These are phyloP conservation scores for Noccaea bulbosa DNA, from an alignment of 345 rosid species.

Conservation along the genomic window DNA sequence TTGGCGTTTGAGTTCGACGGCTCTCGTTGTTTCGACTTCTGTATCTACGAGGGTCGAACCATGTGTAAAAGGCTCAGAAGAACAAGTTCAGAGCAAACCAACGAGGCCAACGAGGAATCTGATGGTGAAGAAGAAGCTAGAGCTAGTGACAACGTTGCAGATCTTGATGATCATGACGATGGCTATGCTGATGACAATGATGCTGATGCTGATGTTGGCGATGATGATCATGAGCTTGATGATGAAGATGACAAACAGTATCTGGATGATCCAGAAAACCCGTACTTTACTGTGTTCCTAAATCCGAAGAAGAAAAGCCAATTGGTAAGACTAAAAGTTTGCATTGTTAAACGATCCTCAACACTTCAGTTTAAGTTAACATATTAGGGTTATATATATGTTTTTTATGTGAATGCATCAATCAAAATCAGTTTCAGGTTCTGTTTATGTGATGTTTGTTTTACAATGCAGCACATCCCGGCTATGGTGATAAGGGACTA, in stretches of 20 bases:
- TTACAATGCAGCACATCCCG: constrained; percentile 32
- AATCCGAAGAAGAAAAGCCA: constrained; percentile 36
- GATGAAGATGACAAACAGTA: constrained; percentile 5
- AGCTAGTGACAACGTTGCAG: neutral
- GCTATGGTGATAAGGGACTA: constrained; percentile 20
- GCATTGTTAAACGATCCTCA: neutral
- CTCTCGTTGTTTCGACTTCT: constrained; percentile 17
- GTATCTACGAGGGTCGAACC: constrained; percentile 9
- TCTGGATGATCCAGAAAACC: constrained; percentile 24
- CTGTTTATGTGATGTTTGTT: constrained; percentile 1
- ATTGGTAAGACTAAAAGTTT: constrained; percentile 8
- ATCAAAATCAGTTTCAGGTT: neutral
- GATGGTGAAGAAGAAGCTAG: neutral
- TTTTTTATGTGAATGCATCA: neutral
- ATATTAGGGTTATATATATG: neutral
- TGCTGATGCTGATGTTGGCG: constrained; percentile 3
- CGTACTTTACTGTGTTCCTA: neutral
- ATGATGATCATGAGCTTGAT: neutral
- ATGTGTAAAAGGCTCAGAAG: constrained; percentile 26
- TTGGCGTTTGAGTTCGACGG: constrained; percentile 33
- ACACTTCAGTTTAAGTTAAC: neutral
- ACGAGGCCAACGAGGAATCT: neutral
- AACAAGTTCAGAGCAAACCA: neutral
- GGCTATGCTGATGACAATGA: constrained; percentile 2
- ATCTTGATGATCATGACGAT: neutral